Evolutionary conservation across 345 rosid species (phyloP).

Genomic region (Eucalyptus sp.): DNA sequence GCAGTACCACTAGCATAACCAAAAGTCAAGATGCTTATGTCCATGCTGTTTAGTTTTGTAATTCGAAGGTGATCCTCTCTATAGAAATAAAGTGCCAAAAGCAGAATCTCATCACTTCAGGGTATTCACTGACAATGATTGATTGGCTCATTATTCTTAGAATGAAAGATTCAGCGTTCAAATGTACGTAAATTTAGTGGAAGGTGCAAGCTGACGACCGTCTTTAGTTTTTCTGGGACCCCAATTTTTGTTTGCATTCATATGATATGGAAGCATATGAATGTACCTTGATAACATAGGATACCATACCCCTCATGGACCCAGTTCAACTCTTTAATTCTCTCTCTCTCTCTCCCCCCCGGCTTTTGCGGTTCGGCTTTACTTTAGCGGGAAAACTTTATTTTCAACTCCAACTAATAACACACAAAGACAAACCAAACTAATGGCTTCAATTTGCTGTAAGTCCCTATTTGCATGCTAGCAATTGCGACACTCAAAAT

Average conservation of each 20-base stretch:
- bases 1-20: not conserved
- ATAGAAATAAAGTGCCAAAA: not conserved
- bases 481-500: not conserved
- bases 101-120: not conserved
- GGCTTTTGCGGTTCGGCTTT: not conserved
- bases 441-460: not conserved
- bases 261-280: not conserved
- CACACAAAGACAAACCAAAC: not conserved
- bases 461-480: not conserved
- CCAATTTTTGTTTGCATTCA: not conserved
- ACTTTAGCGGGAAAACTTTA: not conserved
- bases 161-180: not conserved
- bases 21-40: not conserved
- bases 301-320: not conserved
- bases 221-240: not conserved
- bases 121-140: not conserved
- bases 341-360: not conserved
- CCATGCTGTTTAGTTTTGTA: not conserved
- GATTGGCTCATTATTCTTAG: not conserved
- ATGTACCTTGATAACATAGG: not conserved
- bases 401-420: not conserved
- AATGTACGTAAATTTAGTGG: not conserved
- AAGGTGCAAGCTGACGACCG: not conserved
- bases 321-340: not conserved
- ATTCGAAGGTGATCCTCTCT: not conserved